A percentile compares a stretch with the other conserved stretches of the same genome.
phyloP scores from a whole-genome alignment of 129 eudicot species.

The Ambrosia artemisiifolia region DNA sequence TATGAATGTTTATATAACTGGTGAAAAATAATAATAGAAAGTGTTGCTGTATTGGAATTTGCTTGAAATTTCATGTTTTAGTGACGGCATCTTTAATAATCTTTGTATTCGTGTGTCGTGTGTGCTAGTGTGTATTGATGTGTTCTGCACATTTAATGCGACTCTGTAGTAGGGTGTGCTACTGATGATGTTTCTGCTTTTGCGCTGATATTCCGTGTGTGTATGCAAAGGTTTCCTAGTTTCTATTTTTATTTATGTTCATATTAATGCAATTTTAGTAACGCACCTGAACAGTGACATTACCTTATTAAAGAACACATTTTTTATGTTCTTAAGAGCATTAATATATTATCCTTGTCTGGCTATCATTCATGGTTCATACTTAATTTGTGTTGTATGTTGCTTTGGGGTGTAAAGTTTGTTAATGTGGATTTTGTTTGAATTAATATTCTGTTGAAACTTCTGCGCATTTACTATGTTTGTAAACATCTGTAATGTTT shows the following conservation, averaged over 20 bases:
- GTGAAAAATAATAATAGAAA: background rate
- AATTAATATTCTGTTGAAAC: background rate
- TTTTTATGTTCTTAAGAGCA: background rate
- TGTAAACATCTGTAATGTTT: too few species aligned
- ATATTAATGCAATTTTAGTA: background rate
- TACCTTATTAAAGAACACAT: background rate
- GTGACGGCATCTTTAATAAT: too few species aligned
- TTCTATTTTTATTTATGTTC: background rate
- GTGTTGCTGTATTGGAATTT: background rate
- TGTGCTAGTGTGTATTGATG: background rate
- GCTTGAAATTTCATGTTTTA: background rate
- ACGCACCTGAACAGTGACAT: background rate
- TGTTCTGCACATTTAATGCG: background rate
- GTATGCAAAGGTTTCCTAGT: too few species aligned
- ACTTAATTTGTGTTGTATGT: background rate
- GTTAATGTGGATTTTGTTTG: background rate
- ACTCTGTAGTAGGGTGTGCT: background rate
- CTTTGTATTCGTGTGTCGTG: background rate
- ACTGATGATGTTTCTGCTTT: background rate
- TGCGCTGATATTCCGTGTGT: too few species aligned
- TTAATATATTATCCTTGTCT: background rate
- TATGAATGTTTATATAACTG: background rate
- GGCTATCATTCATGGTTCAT: background rate
- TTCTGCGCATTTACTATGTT: background rate
- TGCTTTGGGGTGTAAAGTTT: background rate